A percentile compares a stretch with the other conserved stretches of the same genome.
Evolutionary conservation across 768 basidiomycete genomes (phyloP).

Genomic region (Tubosaeta sp.): DNA sequence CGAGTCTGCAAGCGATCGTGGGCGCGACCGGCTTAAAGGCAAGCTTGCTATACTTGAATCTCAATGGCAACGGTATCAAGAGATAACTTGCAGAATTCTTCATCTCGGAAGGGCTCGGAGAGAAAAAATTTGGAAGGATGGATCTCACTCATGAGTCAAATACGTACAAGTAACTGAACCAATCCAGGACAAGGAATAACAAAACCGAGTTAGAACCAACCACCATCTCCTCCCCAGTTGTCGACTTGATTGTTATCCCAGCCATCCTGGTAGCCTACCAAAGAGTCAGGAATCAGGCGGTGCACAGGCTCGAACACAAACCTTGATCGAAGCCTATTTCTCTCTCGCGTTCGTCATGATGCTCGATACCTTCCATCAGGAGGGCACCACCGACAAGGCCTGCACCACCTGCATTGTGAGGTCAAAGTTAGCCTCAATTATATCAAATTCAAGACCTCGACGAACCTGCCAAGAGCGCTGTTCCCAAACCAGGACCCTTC

Average conservation of each 20-base stretch:
- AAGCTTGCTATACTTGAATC: too few relatives aligned
- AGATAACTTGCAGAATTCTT: neutral
- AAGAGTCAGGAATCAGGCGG: conserved; percentile 6
- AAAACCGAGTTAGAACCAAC: conserved; percentile 4
- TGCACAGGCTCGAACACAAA: conserved; percentile 10
- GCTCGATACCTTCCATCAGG: conserved; percentile 48
- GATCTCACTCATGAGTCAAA: neutral
- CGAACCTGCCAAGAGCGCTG: conserved; percentile 43
- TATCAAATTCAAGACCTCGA: neutral
- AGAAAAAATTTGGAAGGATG: neutral
- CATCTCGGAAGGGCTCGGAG: neutral
- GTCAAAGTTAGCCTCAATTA: conserved; percentile 1
- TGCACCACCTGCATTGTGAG: conserved; percentile 43
- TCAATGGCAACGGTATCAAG: too few relatives aligned
- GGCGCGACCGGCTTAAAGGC: too few relatives aligned
- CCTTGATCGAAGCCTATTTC: conserved; percentile 35
- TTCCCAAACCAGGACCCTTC: conserved; percentile 51
- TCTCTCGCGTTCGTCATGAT: conserved; percentile 33
- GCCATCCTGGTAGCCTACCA: conserved; percentile 31
- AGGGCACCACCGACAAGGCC: conserved; percentile 65
- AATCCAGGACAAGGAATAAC: conserved; percentile 2
- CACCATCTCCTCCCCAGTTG: conserved; percentile 1
- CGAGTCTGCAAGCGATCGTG: too few relatives aligned
- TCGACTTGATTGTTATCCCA: conserved; percentile 7
- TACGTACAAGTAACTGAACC: conserved; percentile 7